These are phyloP conservation scores for Setomelanomma holmii DNA, from an alignment of 2,329 filamentous ascomycete genomes.

Conservation along the genomic window DNA sequence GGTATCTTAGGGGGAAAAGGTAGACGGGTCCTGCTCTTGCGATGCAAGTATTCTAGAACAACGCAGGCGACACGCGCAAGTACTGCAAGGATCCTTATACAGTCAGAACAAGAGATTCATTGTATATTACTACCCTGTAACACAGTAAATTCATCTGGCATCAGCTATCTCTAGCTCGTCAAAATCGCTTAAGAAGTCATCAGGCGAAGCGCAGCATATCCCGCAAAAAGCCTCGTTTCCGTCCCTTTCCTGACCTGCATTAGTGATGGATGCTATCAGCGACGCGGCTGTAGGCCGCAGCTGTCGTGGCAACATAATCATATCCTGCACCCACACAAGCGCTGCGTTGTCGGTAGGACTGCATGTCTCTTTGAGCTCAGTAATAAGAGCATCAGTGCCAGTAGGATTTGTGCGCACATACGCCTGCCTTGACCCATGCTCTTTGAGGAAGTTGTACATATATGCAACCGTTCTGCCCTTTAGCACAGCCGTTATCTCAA, in stretches of 20 bases:
- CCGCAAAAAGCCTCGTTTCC: constrained; percentile 19
- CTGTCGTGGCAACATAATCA: no score
- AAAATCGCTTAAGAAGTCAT: no score
- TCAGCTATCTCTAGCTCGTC: no score
- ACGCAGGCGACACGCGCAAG: background rate
- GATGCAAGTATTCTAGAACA: background rate
- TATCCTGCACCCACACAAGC: no score
- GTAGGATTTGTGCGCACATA: no score
- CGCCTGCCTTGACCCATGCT: background rate
- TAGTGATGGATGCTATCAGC: constrained; percentile 13
- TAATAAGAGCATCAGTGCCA: no score
- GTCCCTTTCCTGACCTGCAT: constrained; percentile 5
- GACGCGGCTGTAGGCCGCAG: constrained; percentile 14
- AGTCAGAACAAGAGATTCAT: background rate
- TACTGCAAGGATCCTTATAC: background rate
- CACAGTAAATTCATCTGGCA: no score
- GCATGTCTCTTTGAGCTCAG: no score
- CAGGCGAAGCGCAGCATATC: constrained; percentile 23
- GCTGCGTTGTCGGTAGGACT: no score
- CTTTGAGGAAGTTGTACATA: constrained; percentile 11
- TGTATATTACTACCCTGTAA: no score
- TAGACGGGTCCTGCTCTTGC: background rate
- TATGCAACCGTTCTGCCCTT: constrained; percentile 11
- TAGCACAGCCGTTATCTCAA: constrained; percentile 24
- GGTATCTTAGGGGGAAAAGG: background rate